Base-by-base conservation (phyloP, 2,329 filamentous ascomycete species). In the Coleophoma crateriformis region DNA sequence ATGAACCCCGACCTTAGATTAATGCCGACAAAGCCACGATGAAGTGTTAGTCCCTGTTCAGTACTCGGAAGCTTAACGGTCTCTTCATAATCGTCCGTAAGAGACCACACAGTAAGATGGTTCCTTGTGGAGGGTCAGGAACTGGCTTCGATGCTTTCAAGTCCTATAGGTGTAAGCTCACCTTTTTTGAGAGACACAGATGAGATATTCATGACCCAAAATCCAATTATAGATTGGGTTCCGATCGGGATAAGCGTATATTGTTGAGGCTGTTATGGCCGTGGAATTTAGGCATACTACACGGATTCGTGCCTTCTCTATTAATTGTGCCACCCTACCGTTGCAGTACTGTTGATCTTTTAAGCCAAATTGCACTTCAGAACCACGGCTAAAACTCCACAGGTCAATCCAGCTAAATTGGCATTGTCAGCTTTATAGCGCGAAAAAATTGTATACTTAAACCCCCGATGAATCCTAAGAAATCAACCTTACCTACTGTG, bases 331-430 rank as follows among this genome's bases (percentile, higher is more conserved):
- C 34, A 62, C 34, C 34, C 52, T 55, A 13, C 57, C 58, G 42
- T 58, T 57, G n/a, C 50, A 54, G 34, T 59, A 60, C 39, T 55
- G 50, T 32, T 45, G 32, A 15, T 46, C 32, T 43, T 11, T 40
- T 4, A 27, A 27, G 27, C 27, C 27, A 4, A 27, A 27, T 27
- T 27, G 27, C 8, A 7, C 27, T 10, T 27, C 27, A 10, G 27
- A 27, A 27, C 8, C 27, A 27, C 6, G 27, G 27, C 27, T 10
- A 27, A 27, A 27, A 27, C 8, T 27, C 27, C 27, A 27, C 8
- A 27, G 27, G 27, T 27, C 27, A 27, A 27, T 27, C 27, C 27
- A 27, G 27, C 27, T 27, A 4, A 27, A 27, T 27, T 27, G 27
- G 27, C 12, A n/a, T 38, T 38, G 35, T 14, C 13, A 17, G 35